Percentiles rank a stretch among this genome's conserved stretches.
Evolutionary conservation across 73 alveolate genomes (phyloP).

Genomic region (Durusdinium trenchii): DNA sequence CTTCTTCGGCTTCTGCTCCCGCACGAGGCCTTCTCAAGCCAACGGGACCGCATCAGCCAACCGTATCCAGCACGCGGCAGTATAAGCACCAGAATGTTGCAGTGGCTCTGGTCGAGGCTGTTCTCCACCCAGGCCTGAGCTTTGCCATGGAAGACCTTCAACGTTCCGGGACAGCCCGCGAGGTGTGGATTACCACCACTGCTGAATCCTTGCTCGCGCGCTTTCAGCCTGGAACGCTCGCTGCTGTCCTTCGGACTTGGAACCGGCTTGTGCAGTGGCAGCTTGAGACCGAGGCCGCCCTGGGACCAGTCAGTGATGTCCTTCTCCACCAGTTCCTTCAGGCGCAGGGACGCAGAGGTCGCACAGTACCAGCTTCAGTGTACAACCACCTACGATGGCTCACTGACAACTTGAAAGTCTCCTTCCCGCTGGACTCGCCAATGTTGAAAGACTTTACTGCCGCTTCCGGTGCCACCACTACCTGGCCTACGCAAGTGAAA

Average conservation of each 20-base stretch:
- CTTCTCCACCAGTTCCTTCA: background rate
- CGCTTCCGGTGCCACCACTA: background rate
- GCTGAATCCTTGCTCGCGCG: constrained; percentile 12
- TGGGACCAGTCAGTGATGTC: background rate
- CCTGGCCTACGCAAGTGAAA: constrained; percentile 27
- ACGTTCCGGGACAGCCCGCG: background rate
- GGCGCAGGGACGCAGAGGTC: constrained; percentile 6
- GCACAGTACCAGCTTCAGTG: constrained; percentile 10
- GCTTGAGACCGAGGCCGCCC: background rate
- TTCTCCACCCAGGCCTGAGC: constrained; percentile 15
- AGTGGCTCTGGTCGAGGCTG: constrained; percentile 34
- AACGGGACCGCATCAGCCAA: background rate
- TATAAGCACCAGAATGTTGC: constrained; percentile 12
- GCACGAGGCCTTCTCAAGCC: background rate
- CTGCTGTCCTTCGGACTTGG: constrained; percentile 62
- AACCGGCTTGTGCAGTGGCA: constrained; percentile 37
- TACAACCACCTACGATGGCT: constrained; percentile 13
- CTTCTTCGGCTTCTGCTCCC: background rate
- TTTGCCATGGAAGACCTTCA: background rate
- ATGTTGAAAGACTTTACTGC: background rate
- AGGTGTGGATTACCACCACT: background rate
- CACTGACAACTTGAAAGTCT: background rate
- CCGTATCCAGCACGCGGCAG: background rate
- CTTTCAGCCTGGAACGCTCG: constrained; percentile 41
- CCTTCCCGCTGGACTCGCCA: constrained; percentile 13